Conservation (phyloP, 2,329 filamentous ascomycete genomes). For the Amauroascus niger region DNA sequence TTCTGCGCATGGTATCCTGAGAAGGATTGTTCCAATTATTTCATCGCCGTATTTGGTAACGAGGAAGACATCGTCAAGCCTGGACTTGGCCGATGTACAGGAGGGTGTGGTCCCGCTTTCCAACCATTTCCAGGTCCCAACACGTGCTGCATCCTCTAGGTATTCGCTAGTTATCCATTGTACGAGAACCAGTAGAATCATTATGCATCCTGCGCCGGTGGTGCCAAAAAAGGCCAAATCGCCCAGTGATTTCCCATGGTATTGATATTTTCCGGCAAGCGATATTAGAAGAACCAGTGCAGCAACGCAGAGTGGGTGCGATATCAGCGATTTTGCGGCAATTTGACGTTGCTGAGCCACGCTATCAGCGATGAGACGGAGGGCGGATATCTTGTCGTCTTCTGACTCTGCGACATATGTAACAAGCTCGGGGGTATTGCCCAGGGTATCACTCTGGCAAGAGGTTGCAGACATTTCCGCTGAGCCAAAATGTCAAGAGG, state of each 20-base stretch:
- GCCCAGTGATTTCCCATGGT: conserved; percentile 16
- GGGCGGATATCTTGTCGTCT: conserved; percentile 56
- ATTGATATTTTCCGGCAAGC: conserved; percentile 33
- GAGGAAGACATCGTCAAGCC: conserved; percentile 50
- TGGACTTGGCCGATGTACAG: conserved; percentile 21
- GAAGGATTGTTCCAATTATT: conserved; percentile 60
- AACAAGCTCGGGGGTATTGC: conserved; percentile 22
- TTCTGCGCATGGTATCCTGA: conserved; percentile 30
- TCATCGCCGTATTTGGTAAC: conserved; percentile 56
- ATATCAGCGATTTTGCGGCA: conserved; percentile 54
- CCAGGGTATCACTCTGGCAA: neutral
- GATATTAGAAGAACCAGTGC: conserved; percentile 32
- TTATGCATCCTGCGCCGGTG: conserved; percentile 37
- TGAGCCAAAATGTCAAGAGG: neutral
- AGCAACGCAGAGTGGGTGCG: conserved; percentile 46
- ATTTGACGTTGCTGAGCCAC: conserved; percentile 71
- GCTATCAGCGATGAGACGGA: conserved; percentile 68
- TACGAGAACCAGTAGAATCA: conserved; percentile 49
- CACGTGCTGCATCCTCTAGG: conserved; percentile 50
- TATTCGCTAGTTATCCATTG: conserved; percentile 56
- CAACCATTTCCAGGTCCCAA: conserved; percentile 54
- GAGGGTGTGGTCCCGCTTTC: conserved; percentile 23
- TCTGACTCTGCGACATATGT: conserved; percentile 35
- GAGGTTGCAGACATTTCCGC: conserved; percentile 1
- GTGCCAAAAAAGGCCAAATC: conserved; percentile 7